Evolutionary conservation across 306 rosid genomes (phyloP), one percentile per base, ranked within the genome.

Genomic region (Cyamopsis tetragonoloba): DNA sequence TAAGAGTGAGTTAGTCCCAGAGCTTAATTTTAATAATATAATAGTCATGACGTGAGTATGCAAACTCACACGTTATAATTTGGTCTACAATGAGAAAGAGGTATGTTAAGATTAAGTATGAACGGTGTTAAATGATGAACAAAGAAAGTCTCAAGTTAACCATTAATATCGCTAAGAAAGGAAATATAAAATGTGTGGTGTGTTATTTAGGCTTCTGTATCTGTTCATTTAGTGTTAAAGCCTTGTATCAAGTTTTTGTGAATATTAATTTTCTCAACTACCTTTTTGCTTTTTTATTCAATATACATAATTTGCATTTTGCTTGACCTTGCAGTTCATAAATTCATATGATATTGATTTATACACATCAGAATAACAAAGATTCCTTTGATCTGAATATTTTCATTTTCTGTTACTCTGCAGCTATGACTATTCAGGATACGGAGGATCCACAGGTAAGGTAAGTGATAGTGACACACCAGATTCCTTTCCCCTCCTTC

Each of bases 361-460:
- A n/a, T n/a, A n/a, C n/a, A n/a, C n/a, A n/a, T n/a, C n/a, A n/a
- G n/a, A n/a, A 56, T 35, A 10, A 44, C 9, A 15, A 9, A 6
- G 42, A 44, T 5, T 22, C 8, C 17, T 46, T 50, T n/a, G n/a
- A n/a, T 61, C 49, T 34, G 4, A 35, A 13, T 31, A 60, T 37
- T 59, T 63, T 51, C 66, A 18, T 18, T 15, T 44, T 57, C 34
- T 78, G 70, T 49, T 58, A 18, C 39, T 37, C 68, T 73, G 78
- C 87, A 88, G 95, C 77, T 88, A 88, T 32, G 95, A 88, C 73
- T 88, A 85, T 67, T 88, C 95, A 28, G 95, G 95, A 19, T 88
- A 88, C 46, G 95, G 95, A 62, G 85, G 81, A 62, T 88, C 91
- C 7, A 65, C 84, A 2, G 95, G 95, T 31, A 88, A 88, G 87